Evolutionary conservation across 1,284 basidiomycete species (phyloP), one percentile per base, ranked within the genome.

Genomic region (Boletellus deceptivus): DNA sequence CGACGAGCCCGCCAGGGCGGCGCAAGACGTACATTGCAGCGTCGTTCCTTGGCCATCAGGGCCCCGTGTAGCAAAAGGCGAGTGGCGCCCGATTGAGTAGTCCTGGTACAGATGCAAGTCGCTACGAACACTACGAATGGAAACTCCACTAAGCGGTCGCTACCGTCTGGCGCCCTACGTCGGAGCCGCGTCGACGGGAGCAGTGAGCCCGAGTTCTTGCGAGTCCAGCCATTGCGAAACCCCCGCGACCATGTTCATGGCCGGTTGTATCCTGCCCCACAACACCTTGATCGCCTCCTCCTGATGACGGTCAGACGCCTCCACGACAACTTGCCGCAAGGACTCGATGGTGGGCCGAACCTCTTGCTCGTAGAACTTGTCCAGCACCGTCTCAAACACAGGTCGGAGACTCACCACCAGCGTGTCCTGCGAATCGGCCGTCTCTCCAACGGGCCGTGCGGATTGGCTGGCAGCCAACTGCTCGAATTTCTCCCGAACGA

Each of bases 181-280:
- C 14, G n/a, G n/a, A 31, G 34, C 36, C n/a, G 16, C 49, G 8
- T 55, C 52, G 6, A 42, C 43, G 8, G 61, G 61, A 17, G 66
- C 64, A n/a, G 63, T 64, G 35, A 40, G 43, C 11, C 18, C 22
- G 3, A 69, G 59, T 34, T 64, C 63, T 22, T 68, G 64, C 7
- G 66, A 69, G 48, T 64, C 63, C 14, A 64, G 50, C 63, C 63
- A 64, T 36, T 48, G 54, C 20, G 64, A 68, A 46, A 64, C 65
- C 10, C 61, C 63, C 3, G 62, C 58, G 5, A 64, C 65, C 60
- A 66, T 60, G 29, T 65, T 64, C 63, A 65, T 67, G 4, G 66
- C 66, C 16, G 63, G 63, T 37, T 65, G 56, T 24, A 65, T 55
- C 52, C 40, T 59, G 7, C 63, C 63, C 66, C 65, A 65, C 34